Evolutionary conservation across 2,329 filamentous ascomycete genomes (phyloP).

Genomic region (Bimuria novae-zelandiae): DNA sequence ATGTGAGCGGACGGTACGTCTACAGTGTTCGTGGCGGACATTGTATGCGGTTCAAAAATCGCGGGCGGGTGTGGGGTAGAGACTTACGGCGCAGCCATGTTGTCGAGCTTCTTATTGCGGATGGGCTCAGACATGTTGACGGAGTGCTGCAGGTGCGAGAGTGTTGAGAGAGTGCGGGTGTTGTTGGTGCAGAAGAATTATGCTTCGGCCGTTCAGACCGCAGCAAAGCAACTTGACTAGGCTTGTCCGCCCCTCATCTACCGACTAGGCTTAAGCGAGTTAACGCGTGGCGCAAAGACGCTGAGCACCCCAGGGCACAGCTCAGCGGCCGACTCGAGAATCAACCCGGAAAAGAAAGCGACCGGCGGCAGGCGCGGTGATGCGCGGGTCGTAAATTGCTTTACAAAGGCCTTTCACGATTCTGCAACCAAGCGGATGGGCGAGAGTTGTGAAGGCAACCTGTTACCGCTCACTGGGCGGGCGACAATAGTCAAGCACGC

Average conservation of each 20-base stretch:
- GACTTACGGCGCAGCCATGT: conserved; percentile 67
- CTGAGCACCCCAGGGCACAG: background rate
- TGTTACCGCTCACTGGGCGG: too few relatives aligned
- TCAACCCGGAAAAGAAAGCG: too few relatives aligned
- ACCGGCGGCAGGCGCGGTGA: background rate
- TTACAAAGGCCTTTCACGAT: too few relatives aligned
- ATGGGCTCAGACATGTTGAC: conserved; percentile 68
- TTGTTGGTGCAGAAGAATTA: conserved; percentile 38
- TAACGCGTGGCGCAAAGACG: conserved; percentile 14
- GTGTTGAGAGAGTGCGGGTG: conserved; percentile 33
- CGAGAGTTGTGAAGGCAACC: background rate
- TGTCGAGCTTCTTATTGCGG: conserved; percentile 68
- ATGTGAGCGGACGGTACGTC: conserved; percentile 41
- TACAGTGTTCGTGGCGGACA: conserved; percentile 29
- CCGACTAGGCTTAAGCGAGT: conserved; percentile 6
- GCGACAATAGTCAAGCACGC: too few relatives aligned
- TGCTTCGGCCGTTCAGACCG: conserved; percentile 39
- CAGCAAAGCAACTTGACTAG: conserved; percentile 26
- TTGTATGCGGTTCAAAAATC: conserved; percentile 26
- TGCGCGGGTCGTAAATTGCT: too few relatives aligned
- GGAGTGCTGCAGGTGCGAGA: conserved; percentile 16
- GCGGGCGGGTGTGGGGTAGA: conserved; percentile 28
- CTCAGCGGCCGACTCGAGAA: background rate
- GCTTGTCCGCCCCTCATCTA: conserved; percentile 30
- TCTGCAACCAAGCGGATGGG: too few relatives aligned